Conservation (phyloP, 73 alveolate genomes). For the Paramecium pentaurelia region DNA sequence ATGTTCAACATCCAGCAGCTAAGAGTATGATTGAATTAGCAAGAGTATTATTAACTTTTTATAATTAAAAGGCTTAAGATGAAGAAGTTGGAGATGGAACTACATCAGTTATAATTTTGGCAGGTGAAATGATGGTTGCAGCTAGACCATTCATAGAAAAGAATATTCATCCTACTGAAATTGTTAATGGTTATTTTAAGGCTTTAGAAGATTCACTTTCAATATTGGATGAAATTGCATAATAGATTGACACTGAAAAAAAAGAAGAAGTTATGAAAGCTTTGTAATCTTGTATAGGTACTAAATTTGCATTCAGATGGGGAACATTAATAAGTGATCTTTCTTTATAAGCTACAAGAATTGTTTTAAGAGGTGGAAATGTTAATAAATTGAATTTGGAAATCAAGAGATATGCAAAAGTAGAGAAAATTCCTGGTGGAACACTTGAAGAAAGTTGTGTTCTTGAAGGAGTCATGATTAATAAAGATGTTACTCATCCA, state of each 20-base stretch:
- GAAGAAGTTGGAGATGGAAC: constrained; percentile 99
- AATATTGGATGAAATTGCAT: constrained; percentile 76
- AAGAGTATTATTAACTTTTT: constrained; percentile 23
- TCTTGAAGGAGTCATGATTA: constrained; percentile 98
- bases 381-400: constrained; percentile 71
- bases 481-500: constrained; percentile 99
- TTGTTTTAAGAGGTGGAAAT: constrained; percentile 82
- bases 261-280: constrained; percentile 83
- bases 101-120: constrained; percentile 97
- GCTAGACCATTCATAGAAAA: constrained; percentile 87
- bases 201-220: constrained; percentile 92
- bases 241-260: constrained; percentile 74
- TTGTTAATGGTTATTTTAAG: constrained; percentile 92
- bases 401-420: constrained; percentile 87
- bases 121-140: constrained; percentile 96
- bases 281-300: constrained; percentile 87
- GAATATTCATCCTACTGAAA: constrained; percentile 92
- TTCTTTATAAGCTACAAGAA: constrained; percentile 90
- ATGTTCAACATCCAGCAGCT: constrained; percentile 99
- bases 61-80: constrained; percentile 74
- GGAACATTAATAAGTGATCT: constrained; percentile 88
- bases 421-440: constrained; percentile 89
- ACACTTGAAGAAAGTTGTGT: constrained; percentile 74
- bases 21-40: constrained; percentile 98
- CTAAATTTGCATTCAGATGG: constrained; percentile 95